phyloP scores from a whole-genome alignment of 768 basidiomycete species.

The Podaxis sp. region DNA sequence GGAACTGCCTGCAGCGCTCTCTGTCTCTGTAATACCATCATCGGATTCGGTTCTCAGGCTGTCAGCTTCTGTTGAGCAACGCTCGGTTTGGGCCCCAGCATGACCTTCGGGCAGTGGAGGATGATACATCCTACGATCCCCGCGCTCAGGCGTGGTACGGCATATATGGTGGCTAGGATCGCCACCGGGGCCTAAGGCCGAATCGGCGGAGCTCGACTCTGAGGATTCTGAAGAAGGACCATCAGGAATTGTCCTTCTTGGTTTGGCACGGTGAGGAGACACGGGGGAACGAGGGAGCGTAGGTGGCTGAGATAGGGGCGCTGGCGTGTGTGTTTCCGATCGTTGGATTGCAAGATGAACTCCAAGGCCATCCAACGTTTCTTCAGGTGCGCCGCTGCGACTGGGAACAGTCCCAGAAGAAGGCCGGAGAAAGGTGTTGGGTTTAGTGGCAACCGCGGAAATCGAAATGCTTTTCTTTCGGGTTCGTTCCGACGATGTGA shows the following conservation, averaged over 20 bases:
- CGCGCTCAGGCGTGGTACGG: background rate
- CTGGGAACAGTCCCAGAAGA: background rate
- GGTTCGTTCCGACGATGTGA: background rate
- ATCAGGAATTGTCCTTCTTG: background rate
- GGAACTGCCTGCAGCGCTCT: slow-evolving; percentile 11
- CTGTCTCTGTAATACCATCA: slow-evolving; percentile 2
- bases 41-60: slow-evolving; percentile 9
- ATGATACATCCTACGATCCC: background rate
- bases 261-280: slow-evolving; percentile 13
- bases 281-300: slow-evolving; percentile 5
- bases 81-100: background rate
- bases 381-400: background rate
- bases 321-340: background rate
- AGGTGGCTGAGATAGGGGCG: background rate
- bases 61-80: background rate
- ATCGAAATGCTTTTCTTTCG: slow-evolving; percentile 4
- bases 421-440: background rate
- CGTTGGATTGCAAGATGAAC: background rate
- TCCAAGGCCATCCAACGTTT: background rate
- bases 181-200: background rate
- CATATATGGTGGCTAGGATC: background rate
- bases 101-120: background rate
- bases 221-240: slow-evolving; percentile 6
- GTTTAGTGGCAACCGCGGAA: background rate
- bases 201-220: background rate